Evolutionary conservation across 2,329 filamentous ascomycete genomes (phyloP).

Genomic region (Emergomyces africanus): DNA sequence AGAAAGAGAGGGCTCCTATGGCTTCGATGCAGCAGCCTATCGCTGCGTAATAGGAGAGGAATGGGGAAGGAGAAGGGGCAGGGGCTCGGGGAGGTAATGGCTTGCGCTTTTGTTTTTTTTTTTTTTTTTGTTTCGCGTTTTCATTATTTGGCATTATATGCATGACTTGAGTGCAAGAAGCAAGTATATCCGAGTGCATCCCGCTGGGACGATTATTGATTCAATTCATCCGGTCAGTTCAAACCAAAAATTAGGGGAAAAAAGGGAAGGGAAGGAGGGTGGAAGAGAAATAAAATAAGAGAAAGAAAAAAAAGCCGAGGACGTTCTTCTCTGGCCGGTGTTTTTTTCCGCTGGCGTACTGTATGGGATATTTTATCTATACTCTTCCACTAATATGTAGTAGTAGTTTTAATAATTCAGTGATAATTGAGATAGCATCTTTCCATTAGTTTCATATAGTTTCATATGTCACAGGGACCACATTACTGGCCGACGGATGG

Average conservation of each 20-base stretch:
- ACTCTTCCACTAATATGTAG: background rate
- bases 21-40: conserved; percentile 9
- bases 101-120: no score
- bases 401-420: background rate
- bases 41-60: conserved; percentile 3
- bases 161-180: background rate
- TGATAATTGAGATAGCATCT: background rate
- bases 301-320: background rate
- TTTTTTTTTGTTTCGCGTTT: background rate
- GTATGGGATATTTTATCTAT: background rate
- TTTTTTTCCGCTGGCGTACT: background rate
- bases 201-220: background rate
- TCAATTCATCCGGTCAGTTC: background rate
- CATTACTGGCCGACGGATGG: background rate
- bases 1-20: conserved; percentile 2
- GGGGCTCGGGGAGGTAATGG: background rate
- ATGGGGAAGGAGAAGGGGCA: background rate
- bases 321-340: background rate
- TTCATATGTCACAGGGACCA: no score
- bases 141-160: background rate
- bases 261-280: no score
- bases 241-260: background rate
- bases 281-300: background rate
- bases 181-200: background rate
- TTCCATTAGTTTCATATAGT: background rate